Conservation (phyloP, 441 rosid genomes). For the Adansonia grandidieri region DNA sequence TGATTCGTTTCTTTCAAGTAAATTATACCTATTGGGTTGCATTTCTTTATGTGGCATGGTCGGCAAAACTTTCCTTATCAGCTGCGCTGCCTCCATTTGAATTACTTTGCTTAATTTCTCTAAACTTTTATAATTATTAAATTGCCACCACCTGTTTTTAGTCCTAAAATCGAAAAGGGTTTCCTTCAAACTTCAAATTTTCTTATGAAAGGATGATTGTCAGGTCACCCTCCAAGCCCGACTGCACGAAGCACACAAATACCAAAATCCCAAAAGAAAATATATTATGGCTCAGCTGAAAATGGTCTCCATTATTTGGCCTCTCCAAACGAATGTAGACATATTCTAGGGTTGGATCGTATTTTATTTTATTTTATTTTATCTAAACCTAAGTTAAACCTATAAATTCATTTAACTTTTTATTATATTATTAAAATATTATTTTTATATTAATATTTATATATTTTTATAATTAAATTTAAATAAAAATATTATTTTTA, state of each 20-base stretch:
- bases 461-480: no score
- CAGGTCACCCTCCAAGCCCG: slow-evolving; percentile 31
- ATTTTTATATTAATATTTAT: no score
- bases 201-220: not conserved
- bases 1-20: slow-evolving; percentile 30
- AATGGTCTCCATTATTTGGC: slow-evolving; percentile 29
- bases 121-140: not conserved
- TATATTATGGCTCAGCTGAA: slow-evolving; percentile 32
- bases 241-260: slow-evolving; percentile 45
- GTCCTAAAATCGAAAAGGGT: not conserved
- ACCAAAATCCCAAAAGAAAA: slow-evolving; percentile 25
- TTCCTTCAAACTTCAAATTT: not conserved
- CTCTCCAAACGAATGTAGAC: not conserved
- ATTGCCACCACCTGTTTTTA: not conserved
- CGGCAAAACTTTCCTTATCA: slow-evolving; percentile 15
- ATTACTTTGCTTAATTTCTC: not conserved
- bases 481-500: no score
- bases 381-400: no score
- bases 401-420: no score
- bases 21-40: slow-evolving; percentile 24
- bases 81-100: not conserved
- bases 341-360: no score
- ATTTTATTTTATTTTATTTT: no score
- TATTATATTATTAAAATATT: no score
- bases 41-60: not conserved